Evolutionary conservation across 2,329 filamentous ascomycete genomes (phyloP).

Genomic region (Beauveria sp.): DNA sequence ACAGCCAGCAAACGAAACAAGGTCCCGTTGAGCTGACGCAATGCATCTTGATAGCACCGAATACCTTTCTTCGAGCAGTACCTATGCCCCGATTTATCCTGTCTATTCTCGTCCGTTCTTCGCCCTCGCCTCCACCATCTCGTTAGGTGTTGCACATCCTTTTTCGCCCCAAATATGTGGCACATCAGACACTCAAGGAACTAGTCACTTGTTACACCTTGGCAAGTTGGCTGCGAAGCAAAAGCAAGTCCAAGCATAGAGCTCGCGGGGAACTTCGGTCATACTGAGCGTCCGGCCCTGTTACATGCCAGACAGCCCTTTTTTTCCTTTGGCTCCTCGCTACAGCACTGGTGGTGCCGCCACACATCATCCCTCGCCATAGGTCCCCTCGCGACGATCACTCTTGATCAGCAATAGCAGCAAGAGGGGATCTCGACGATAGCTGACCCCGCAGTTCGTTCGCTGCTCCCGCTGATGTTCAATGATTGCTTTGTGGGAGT

Average conservation of each 20-base stretch:
- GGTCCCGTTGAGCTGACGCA: neutral
- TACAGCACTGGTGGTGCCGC: neutral
- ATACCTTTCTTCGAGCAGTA: neutral
- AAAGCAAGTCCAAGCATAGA: neutral
- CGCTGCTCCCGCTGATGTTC: neutral
- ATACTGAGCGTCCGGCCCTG: neutral
- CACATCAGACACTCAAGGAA: constrained; percentile 3
- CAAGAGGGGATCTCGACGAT: neutral
- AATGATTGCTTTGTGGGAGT: constrained; percentile 1
- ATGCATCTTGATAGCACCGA: neutral
- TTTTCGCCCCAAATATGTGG: neutral
- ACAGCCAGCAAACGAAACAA: neutral
- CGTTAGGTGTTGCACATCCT: neutral
- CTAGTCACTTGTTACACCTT: constrained; percentile 8
- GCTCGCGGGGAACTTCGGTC: neutral
- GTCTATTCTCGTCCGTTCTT: neutral
- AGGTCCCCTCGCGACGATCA: constrained; percentile 3
- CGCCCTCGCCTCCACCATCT: neutral
- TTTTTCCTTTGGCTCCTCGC: constrained; percentile 9
- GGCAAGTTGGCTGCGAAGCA: neutral
- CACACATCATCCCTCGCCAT: neutral
- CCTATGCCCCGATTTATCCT: neutral
- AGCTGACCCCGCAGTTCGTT: neutral
- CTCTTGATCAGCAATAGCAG: constrained; percentile 4
- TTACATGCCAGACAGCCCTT: constrained; percentile 15